Evolutionary conservation across 2,329 filamentous ascomycete species (phyloP), one percentile per base, ranked within the genome.

Genomic region (Fusarium guadeloupense): DNA sequence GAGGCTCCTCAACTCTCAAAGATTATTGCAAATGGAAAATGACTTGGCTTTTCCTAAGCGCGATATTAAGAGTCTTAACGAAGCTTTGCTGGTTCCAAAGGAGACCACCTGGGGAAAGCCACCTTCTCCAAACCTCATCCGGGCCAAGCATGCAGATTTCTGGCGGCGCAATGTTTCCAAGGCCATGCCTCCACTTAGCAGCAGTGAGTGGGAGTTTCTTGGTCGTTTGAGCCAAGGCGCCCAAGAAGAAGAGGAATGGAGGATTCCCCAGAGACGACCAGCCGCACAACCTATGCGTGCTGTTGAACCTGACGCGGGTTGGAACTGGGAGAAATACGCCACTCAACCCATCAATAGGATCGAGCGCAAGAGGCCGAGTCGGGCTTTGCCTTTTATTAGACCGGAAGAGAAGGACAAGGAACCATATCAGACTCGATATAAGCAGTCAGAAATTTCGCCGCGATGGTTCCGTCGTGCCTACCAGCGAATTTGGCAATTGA

Each of bases 201-300:
- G 70, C 23, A 74, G 76, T 16, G 84, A 88, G 67, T 89, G 85
- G 85, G 77, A 87, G 13, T 68, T 79, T 13, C 71, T 89, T n/a
- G 72, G 72, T n/a, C 71, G 73, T 20, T 64, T 89, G 30, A 77
- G 77, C 4, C 59, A 66, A 8, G 85, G 81, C 2, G 72, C 73
- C 21, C 77, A 77, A 9, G 69, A 68, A 17, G 55, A 59, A 4
- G 72, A 59, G 4, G 72, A 77, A 26, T 81, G 78, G 74, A 65
- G 53, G 16, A 62, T 80, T 2, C 79, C 80, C 13, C 19, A 61
- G 17, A 65, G 74, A 40, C 68, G 74, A n/a, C 50, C 57, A 17
- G 46, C 59, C 39, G 69, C 68, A 23, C 66, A 39, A 12, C 41
- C 51, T 4, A 7, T 59, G 13, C 37, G 16, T 3, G 14, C 19